Conservation (phyloP, 2,329 filamentous ascomycete genomes). For the Beauveria pseudobassiana region DNA sequence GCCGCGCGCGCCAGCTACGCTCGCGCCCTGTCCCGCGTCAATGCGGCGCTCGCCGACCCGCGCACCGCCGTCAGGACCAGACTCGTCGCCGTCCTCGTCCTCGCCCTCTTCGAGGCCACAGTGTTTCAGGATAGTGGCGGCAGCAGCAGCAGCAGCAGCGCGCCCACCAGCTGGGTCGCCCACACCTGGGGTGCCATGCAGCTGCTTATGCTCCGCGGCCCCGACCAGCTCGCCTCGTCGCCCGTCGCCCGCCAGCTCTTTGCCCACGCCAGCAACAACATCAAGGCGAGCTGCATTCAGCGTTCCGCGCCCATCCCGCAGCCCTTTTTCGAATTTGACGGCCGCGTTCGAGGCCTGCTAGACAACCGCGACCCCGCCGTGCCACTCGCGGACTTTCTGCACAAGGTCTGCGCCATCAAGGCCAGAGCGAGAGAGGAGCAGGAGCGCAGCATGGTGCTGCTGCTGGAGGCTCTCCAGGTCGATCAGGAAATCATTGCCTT, state of each 20-base stretch:
- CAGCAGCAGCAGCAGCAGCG: conserved; percentile 1
- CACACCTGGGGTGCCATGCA: conserved; percentile 20
- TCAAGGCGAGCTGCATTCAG: conserved; percentile 21
- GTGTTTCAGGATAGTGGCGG: conserved; percentile 14
- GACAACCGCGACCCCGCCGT: conserved; percentile 11
- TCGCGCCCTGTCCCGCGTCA: conserved; percentile 15
- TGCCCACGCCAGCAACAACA: conserved; percentile 20
- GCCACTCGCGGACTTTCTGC: background rate
- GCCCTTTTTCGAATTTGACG: conserved; percentile 16
- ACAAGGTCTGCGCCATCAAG: conserved; percentile 16
- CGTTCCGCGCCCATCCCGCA: conserved; percentile 16
- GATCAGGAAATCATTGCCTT: conserved; percentile 14
- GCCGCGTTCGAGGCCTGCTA: conserved; percentile 11
- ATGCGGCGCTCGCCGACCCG: conserved; percentile 14
- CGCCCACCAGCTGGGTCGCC: conserved; percentile 20
- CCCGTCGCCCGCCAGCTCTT: conserved; percentile 17
- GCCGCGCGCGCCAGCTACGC: conserved; percentile 17
- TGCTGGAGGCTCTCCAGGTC: conserved; percentile 16
- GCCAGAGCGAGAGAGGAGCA: background rate
- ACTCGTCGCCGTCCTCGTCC: conserved; percentile 20
- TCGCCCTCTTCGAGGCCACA: conserved; percentile 23
- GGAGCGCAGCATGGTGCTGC: background rate
- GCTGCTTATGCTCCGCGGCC: conserved; percentile 20
- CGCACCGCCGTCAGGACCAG: conserved; percentile 17
- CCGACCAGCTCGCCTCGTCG: conserved; percentile 16